These are phyloP conservation scores for Gloeostereum incarnatum DNA, from an alignment of 768 basidiomycete genomes.

Conservation along the genomic window DNA sequence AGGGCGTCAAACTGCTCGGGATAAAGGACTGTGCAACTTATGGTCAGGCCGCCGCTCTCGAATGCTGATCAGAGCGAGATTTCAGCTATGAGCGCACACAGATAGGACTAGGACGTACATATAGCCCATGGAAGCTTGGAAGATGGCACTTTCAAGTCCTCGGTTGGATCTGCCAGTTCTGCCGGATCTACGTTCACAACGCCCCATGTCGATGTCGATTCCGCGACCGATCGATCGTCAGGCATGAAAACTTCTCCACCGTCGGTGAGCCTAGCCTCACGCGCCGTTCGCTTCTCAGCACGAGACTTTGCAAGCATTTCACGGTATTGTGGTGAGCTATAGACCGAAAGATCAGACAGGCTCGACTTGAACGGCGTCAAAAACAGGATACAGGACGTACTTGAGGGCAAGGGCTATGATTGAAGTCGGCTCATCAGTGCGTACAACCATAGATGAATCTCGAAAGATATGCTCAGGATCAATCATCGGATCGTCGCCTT, in stretches of 20 bases:
- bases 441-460: conserved; percentile 89
- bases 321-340: conserved; percentile 73
- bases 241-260: conserved; percentile 88
- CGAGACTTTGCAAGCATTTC: conserved; percentile 73
- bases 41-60: conserved; percentile 82
- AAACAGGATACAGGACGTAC: conserved; percentile 35
- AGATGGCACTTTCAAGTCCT: conserved; percentile 67
- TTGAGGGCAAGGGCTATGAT: conserved; percentile 93
- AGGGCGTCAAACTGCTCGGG: conserved; percentile 96
- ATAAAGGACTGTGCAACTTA: conserved; percentile 91
- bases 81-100: conserved; percentile 1
- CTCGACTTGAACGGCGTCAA: background rate
- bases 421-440: conserved; percentile 95
- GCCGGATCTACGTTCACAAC: conserved; percentile 75
- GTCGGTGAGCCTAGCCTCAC: conserved; percentile 49
- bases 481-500: conserved; percentile 57
- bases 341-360: background rate
- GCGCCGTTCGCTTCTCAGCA: conserved; percentile 62
- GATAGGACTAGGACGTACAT: conserved; percentile 33
- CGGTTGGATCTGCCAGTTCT: conserved; percentile 61
- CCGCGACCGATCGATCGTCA: conserved; percentile 73
- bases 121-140: conserved; percentile 78
- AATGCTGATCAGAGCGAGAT: conserved; percentile 45
- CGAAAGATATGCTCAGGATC: conserved; percentile 92
- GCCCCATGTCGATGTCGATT: conserved; percentile 87